Base-by-base conservation (phyloP, 2,329 filamentous ascomycete genomes). In the Fonsecaea erecta region DNA sequence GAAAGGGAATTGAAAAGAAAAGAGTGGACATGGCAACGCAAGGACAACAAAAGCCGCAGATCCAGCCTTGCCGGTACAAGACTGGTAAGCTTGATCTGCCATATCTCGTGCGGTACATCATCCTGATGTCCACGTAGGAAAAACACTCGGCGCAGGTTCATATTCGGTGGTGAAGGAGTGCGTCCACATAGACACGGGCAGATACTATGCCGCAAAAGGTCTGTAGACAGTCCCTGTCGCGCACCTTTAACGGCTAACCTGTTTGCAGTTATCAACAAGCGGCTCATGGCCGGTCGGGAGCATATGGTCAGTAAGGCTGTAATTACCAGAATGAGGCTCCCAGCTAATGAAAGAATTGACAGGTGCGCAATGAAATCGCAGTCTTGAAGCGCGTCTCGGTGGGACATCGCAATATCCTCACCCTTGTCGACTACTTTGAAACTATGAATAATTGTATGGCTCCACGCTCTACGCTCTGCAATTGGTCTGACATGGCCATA, bases 101-200 rank as follows among this genome's bases (percentile, higher is more conserved):
- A 26, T 12, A 40, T 16, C 48, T 37, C 35, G 35, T 28, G 32
- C 32, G 18, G 14, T 4, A 21, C 28, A 52, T 24, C 58, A 21
- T 52, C 60, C 64, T 71, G 21, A 64, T 52, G 21, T 59, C n/a
- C 43, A 26, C 9, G 3, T 56, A 71, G 69, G 95, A 70, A 99
- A 99, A 85, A 98, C 95, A 26, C 83, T 99, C 62, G 95, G 95
- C 69, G 93, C 95, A 35, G 95, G 95, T 70, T 97, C 93, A 63
- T 99, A 99, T 81, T 97, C 93, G 40, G 95, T 98, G 56, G 95
- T 99, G 69, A 98, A 98, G 79, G 95, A 99, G 81, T 99, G 95
- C 77, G 93, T 98, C 30, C 95, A 99, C 77, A 98, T 98, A 74
- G 94, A 98, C 73, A 98, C 95, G 0, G 94, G 94, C 52, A 88